These are phyloP conservation scores for Chaetomium fimeti DNA, from an alignment of 495 filamentous ascomycete genomes.

Conservation along the genomic window DNA sequence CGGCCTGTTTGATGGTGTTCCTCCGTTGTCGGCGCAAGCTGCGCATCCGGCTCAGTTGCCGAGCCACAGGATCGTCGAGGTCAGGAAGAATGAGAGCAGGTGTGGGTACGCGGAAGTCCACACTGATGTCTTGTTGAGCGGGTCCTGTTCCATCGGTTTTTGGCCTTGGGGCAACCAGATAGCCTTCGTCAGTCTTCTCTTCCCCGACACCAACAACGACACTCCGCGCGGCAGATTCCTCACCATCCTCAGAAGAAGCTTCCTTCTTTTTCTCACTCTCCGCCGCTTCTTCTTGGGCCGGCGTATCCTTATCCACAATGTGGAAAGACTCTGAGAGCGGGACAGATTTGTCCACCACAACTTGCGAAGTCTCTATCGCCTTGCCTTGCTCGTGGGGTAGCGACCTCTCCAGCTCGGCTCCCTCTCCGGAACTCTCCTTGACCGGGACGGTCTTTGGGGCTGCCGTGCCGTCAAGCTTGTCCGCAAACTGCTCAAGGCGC, in stretches of 20 bases:
- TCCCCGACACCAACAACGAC: constrained; percentile 31
- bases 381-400: constrained; percentile 16
- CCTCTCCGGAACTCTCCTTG: constrained; percentile 20
- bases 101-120: constrained; percentile 44
- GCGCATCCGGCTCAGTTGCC: constrained; percentile 39
- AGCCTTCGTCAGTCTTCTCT: constrained; percentile 42
- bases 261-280: constrained; percentile 26
- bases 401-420: constrained; percentile 1
- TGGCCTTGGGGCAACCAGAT: constrained; percentile 29
- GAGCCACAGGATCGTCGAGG: constrained; percentile 42
- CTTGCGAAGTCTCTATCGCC: constrained; percentile 32
- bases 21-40: constrained; percentile 42
- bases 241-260: constrained; percentile 38
- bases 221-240: constrained; percentile 34
- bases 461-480: constrained; percentile 22
- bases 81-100: constrained; percentile 47
- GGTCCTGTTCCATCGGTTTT: constrained; percentile 27
- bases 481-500: constrained; percentile 27
- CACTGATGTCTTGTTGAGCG: constrained; percentile 24
- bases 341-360: constrained; percentile 29
- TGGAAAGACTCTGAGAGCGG: constrained; percentile 44
- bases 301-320: constrained; percentile 35
- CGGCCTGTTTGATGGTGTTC: constrained; percentile 42
- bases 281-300: constrained; percentile 35
- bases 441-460: background rate